Evolutionary conservation across 495 filamentous ascomycete genomes (phyloP), one percentile per base, ranked within the genome.

Genomic region (Penicillium lividum): DNA sequence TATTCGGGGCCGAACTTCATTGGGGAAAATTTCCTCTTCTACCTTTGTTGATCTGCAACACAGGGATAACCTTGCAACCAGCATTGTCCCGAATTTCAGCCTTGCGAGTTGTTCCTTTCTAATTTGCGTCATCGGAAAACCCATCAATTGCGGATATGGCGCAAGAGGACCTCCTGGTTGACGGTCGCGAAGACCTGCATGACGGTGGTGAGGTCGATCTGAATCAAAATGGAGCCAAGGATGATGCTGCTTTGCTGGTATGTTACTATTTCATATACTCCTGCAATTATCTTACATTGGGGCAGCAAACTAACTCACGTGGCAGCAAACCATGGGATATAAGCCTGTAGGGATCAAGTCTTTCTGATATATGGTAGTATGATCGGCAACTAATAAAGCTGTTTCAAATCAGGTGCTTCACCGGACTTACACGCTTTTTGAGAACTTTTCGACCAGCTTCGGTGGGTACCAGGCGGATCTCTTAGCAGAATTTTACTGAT

Each of bases 381-480:
- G 28, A 16, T 49, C 16, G 51, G 28, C 7, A 46, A 54, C 60
- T 68, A 22, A 28, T 31, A 33, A 40, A 29, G 7, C 3, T 22
- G 42, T 7, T 42, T 45, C 7, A 29, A 11, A 3, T 55, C 47
- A 79, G 77, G 77, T 79, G 45, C 67, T 80, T 22, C 77, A 80
- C 63, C 65, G 77, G 51, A 79, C 77, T 22, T 80, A 80, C 45
- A 66, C 67, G 18, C 65, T 84, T 15, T 73, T 84, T 28, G 81
- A 84, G 63, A 82, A 80, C 58, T 84, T 84, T 59, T 68, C 81
- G 8, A 80, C 81, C 0, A 82, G 79, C 18, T 84, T 84, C 49
- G 81, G 80, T 82, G 65, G 13, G 75, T 61, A 48, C 47, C 6
- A 55, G 16, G 2, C 15, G 7, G 31, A 38, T 43, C 43, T 15